Base-by-base conservation (phyloP, 805 yeast genomes). In the Kuraishia piskuri region DNA sequence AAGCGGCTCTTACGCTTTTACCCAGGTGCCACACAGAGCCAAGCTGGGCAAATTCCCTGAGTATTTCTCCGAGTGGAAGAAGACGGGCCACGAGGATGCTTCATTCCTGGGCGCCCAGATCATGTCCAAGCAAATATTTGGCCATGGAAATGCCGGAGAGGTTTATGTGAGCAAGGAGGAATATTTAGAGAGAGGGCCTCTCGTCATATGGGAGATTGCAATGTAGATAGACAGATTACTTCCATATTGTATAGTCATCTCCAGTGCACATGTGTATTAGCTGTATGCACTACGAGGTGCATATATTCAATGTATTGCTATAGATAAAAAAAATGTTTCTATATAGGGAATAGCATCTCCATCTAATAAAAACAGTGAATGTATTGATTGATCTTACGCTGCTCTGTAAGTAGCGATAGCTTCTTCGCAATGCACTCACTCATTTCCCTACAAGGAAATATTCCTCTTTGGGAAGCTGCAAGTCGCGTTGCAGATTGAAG, bases 31-130 rank as follows among this genome's bases (percentile, higher is more conserved):
- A 22, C 82, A 83, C n/a, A 74, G 83, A 14, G 78, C 91, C 53
- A 82, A 79, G 58, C 64, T 82, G 50, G 82, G 84, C 23, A 84
- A 85, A 61, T 78, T 82, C 66, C 95, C 97, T 0, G 98, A 92
- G 53, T 91, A 92, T 68, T 92, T 92, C 70, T 88, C 96, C 1
- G 96, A 89, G 59, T 92, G 97, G 97, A 91, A 91, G 69, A 82
- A 81, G 66, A 68, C 55, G 47, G 90, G 92, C 1, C 84, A 86
- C 78, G 83, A 85, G 54, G 90, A 88, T 59, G 80, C 85, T 31
- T 76, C 82, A 55, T 89, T 91, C 63, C 71, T 91, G 56, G 98
- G 98, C 1, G 96, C 88, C 2, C 88, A 90, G 68, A 87, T 91
- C 50, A 85, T 89, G 48, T 82, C 96, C 20, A 90, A 88, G 68